These are phyloP conservation scores for Suillus cothurnatus DNA, from an alignment of 768 basidiomycete species.

Conservation along the genomic window DNA sequence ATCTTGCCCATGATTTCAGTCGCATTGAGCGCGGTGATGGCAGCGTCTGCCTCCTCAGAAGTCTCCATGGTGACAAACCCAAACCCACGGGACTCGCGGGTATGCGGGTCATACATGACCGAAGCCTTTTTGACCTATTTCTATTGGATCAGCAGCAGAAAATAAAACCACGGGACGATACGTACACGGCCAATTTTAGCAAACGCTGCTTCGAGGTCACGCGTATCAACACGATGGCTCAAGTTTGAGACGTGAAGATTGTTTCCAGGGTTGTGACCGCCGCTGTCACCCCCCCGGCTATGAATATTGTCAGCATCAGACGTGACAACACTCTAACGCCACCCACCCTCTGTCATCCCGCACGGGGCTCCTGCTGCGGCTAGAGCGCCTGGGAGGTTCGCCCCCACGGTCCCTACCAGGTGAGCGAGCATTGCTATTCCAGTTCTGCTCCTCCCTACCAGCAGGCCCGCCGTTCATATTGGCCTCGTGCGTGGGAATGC, in stretches of 20 bases:
- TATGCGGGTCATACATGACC: conserved; percentile 73
- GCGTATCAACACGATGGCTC: conserved; percentile 68
- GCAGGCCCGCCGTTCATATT: conserved; percentile 47
- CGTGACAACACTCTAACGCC: conserved; percentile 13
- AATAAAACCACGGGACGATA: conserved; percentile 13
- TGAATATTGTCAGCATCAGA: neutral
- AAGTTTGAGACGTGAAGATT: conserved; percentile 67
- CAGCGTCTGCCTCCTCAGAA: conserved; percentile 88
- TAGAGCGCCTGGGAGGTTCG: conserved; percentile 63
- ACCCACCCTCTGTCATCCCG: conserved; percentile 60
- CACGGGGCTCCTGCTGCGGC: conserved; percentile 80
- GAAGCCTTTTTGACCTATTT: conserved; percentile 61
- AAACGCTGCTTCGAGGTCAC: conserved; percentile 88
- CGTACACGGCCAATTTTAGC: conserved; percentile 83
- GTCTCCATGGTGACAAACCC: conserved; percentile 91
- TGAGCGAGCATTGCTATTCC: conserved; percentile 51
- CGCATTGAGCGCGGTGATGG: conserved; percentile 79
- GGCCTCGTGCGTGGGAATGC: conserved; percentile 61
- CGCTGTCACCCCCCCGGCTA: conserved; percentile 27
- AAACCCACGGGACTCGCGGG: conserved; percentile 73
- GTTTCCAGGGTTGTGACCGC: conserved; percentile 60
- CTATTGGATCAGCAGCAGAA: neutral
- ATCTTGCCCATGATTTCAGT: conserved; percentile 88
- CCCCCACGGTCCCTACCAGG: conserved; percentile 45
- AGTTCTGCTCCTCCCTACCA: conserved; percentile 56